Conservation (phyloP, 805 yeast genomes). For the Candida multigemmis region DNA sequence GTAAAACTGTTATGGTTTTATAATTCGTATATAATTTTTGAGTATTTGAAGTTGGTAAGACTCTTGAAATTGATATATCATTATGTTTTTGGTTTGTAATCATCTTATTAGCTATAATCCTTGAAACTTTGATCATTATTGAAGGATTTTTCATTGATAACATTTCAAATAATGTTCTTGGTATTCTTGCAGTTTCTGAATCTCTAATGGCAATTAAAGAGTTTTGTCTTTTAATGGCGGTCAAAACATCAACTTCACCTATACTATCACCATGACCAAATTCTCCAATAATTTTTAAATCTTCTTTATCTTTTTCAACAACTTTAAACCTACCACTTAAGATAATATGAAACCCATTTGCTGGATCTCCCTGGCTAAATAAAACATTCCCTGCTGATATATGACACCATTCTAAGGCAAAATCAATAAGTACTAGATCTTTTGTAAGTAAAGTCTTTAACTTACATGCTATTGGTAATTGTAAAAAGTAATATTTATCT, state of each 20-base stretch:
- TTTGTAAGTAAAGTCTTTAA: conserved; percentile 59
- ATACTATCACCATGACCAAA: conserved; percentile 91
- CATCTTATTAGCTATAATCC: conserved; percentile 67
- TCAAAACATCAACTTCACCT: conserved; percentile 91
- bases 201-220: conserved; percentile 84
- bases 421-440: conserved; percentile 68
- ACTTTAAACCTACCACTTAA: conserved; percentile 83
- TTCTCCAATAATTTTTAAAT: conserved; percentile 49
- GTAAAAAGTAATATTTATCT: conserved; percentile 70
- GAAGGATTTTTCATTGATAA: conserved; percentile 80
- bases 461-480: conserved; percentile 68
- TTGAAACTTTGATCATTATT: conserved; percentile 80
- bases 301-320: conserved; percentile 24
- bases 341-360: conserved; percentile 86
- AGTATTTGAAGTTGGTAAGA: conserved; percentile 21
- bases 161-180: conserved; percentile 80
- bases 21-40: conserved; percentile 50
- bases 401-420: conserved; percentile 93
- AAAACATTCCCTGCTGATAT: conserved; percentile 77
- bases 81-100: conserved; percentile 7
- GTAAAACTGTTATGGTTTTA: conserved; percentile 78
- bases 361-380: conserved; percentile 74
- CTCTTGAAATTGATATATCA: conserved; percentile 10
- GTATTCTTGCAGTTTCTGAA: conserved; percentile 88
- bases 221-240: conserved; percentile 60